Base-by-base conservation (phyloP, 164 flowering plant species). In the Vitis riparia region DNA sequence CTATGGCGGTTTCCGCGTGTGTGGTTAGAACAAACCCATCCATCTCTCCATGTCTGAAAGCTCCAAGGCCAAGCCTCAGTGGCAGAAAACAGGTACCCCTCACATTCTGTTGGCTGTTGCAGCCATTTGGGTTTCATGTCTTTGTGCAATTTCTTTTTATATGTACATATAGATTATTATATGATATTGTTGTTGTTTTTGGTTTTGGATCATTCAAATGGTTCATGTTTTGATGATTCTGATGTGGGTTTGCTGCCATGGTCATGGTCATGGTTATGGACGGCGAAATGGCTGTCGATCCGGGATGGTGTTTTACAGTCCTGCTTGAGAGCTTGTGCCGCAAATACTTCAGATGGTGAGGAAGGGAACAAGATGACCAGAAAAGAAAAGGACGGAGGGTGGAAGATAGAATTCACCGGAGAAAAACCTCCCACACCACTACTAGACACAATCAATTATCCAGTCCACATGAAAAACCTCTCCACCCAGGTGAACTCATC, bases 381-480 rank as follows among this genome's bases (percentile, higher is more conserved):
- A 74, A 81, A 74, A 69, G 91, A 75, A 63, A 81, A 73, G 10
- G 82, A 80, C 19, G 83, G 44, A 3, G 7, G 71, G 10, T 77
- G 88, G 89, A 84, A 77, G 69, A 87, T 85, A 55, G 88, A 90
- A 70, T 89, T 77, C 73, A 78, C 91, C 0, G 84, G 78, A 65
- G 89, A 82, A 67, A 94, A 85, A 68, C 98, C 95, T 2, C 67
- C 69, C 2, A 94, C 98, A 1, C 98, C 98, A 17, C 78, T 94
- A 66, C 73, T 94, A 73, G 97, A 92, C 70, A 92, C 93, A 10
- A 76, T 94, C 71, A 91, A 86, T 69, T 88, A 80, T 73, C 98
- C 98, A 9, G 64, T 71, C 30, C 95, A 92, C 63, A 88, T 92
- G 95, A 94, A 89, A 84, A 91, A 91, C 74, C 87, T 94, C 7